Evolutionary conservation across 306 rosid genomes (phyloP), one percentile per base, ranked within the genome.

Genomic region (Ormosia semicastrata): DNA sequence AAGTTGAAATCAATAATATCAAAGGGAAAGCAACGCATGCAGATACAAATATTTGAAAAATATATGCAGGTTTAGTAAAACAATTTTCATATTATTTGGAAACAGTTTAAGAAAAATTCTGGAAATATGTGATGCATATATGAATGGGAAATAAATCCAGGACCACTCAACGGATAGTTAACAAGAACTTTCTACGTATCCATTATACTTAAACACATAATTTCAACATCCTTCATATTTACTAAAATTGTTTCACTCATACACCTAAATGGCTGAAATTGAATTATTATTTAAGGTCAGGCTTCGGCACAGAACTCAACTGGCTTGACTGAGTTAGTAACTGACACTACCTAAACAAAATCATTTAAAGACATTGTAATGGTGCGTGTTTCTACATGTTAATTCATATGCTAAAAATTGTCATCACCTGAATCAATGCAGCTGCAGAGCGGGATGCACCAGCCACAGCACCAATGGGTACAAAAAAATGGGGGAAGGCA

Each of bases 361-460:
- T 14, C 2, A 66, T 47, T 17, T 2, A 44, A 57, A 69, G 69
- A 17, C 8, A 60, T 50, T 18, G 40, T 30, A 66, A 44, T 0
- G 0, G 2, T 29, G 2, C 8, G 17, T 56, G n/a, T 24, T 24
- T 47, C 36, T 43, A 63, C 8, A 41, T 34, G 2, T 40, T 70
- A 46, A 54, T 7, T 24, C 24, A 24, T 24, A 4, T 9, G 75
- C 62, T 37, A 13, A 72, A n/a, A 50, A 36, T n/a, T 1, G 6
- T 36, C 7, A 37, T 82, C 47, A 78, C 92, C 92, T 89, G 92
- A 80, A 89, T 89, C 68, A 87, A 71, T 6, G 90, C 66, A 65
- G 97, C 97, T 10, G 97, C 95, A 0, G 97, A 93, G 30, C 97
- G 94, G 15, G 95, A 91, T 1, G 97, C 97, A 7, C 97, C 97